Conservation (phyloP, 768 basidiomycete species). For the Steccherinum ochraceum region DNA sequence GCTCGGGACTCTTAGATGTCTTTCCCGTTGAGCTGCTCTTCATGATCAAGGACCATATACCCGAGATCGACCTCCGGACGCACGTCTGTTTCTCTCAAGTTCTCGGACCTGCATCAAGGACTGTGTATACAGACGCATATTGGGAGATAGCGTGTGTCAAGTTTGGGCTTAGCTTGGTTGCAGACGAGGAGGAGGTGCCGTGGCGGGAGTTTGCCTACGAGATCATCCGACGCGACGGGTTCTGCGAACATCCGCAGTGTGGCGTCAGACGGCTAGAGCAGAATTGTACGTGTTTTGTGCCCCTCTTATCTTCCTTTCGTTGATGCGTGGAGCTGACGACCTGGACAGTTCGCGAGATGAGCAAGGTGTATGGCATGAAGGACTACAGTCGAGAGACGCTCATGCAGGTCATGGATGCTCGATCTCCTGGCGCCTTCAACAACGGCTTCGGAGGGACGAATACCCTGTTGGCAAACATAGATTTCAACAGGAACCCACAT, state of each 20-base stretch:
- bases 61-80: constrained; percentile 5
- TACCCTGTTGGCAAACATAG: background rate
- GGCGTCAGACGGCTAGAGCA: constrained; percentile 6
- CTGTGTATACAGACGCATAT: background rate
- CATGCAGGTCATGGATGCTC: background rate
- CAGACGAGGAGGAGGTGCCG: background rate
- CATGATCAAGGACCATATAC: constrained; percentile 3
- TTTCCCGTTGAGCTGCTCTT: constrained; percentile 3
- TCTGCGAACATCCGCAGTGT: constrained; percentile 7
- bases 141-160: constrained; percentile 4
- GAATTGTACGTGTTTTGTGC: constrained; percentile 1
- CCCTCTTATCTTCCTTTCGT: background rate
- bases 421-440: background rate
- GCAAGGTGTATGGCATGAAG: background rate
- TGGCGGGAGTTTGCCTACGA: constrained; percentile 5
- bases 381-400: background rate
- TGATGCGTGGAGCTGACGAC: background rate
- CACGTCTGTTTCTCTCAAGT: constrained; percentile 8
- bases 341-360: background rate
- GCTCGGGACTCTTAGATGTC: background rate
- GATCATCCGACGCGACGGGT: constrained; percentile 4
- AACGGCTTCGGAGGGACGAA: background rate
- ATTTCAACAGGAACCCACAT: background rate
- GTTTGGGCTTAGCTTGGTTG: background rate
- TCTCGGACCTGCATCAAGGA: background rate